phyloP scores from a whole-genome alignment of 495 filamentous ascomycete genomes.

The Lasiosphaeria hispida region DNA sequence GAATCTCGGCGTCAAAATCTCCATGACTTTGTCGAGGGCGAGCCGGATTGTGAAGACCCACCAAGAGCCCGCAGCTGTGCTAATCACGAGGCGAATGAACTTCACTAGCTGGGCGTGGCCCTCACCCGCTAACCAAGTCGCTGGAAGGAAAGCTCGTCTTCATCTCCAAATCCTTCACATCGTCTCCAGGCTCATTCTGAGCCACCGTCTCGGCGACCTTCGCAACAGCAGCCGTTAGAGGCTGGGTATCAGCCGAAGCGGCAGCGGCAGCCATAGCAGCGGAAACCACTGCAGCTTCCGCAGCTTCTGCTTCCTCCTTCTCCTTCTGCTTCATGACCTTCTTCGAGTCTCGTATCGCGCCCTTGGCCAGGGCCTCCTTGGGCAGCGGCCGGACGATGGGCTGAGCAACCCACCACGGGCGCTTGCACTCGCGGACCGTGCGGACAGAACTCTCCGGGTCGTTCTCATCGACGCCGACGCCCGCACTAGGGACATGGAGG shows the following conservation, averaged over 20 bases:
- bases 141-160: constrained; percentile 25
- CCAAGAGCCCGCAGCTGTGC: too few relatives aligned
- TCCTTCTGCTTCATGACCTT: constrained; percentile 38
- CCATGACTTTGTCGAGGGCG: too few relatives aligned
- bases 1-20: too few relatives aligned
- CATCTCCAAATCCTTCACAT: constrained; percentile 18
- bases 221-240: constrained; percentile 18
- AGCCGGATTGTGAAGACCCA: too few relatives aligned
- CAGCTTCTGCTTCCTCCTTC: constrained; percentile 7
- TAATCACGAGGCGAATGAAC: too few relatives aligned
- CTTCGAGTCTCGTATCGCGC: constrained; percentile 63
- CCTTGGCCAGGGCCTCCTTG: constrained; percentile 81
- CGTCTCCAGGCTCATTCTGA: background rate
- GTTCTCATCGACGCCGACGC: constrained; percentile 20
- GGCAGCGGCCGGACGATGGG: constrained; percentile 85
- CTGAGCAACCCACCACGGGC: constrained; percentile 92
- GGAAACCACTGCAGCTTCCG: constrained; percentile 14
- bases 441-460: constrained; percentile 59
- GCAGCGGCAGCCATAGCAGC: too few relatives aligned
- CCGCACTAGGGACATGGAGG: constrained; percentile 15
- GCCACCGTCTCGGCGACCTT: constrained; percentile 17
- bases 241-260: background rate
- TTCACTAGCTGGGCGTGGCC: background rate
- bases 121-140: constrained; percentile 31
- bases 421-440: constrained; percentile 64